Conservation (phyloP, 768 basidiomycete species). For the Tulasnella sp. region DNA sequence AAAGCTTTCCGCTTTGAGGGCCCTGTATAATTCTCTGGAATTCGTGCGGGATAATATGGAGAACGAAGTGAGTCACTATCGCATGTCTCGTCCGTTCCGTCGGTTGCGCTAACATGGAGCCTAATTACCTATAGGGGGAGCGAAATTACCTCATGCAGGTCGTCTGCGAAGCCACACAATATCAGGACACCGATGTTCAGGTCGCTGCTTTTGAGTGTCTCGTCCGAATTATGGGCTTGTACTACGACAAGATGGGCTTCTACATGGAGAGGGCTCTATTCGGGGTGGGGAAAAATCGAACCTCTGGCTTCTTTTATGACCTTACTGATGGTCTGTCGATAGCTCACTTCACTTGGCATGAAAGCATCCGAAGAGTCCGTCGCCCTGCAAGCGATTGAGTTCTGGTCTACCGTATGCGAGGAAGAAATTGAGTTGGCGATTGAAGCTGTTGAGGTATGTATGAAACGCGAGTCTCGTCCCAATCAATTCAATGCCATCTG, state of each 20-base stretch:
- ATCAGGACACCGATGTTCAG: conserved; percentile 70
- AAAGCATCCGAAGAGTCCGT: conserved; percentile 87
- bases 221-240: conserved; percentile 93
- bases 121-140: conserved; percentile 63
- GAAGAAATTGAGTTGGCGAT: conserved; percentile 90
- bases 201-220: conserved; percentile 95
- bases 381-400: conserved; percentile 94
- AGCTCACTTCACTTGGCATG: conserved; percentile 98
- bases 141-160: conserved; percentile 99
- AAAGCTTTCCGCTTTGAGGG: conserved; percentile 87
- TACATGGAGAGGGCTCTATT: conserved; percentile 99
- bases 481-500: conserved; percentile 18
- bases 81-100: conserved; percentile 16
- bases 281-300: conserved; percentile 57
- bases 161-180: conserved; percentile 97
- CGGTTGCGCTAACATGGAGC: conserved; percentile 1
- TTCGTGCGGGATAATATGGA: conserved; percentile 98
- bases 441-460: conserved; percentile 80
- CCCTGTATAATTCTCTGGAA: conserved; percentile 91
- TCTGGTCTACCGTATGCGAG: conserved; percentile 99
- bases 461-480: not conserved
- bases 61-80: conserved; percentile 65
- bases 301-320: conserved; percentile 22
- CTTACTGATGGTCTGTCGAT: conserved; percentile 27
- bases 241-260: conserved; percentile 98